Evolutionary conservation across 768 basidiomycete species (phyloP).

Genomic region (Cytidiella melzeri): DNA sequence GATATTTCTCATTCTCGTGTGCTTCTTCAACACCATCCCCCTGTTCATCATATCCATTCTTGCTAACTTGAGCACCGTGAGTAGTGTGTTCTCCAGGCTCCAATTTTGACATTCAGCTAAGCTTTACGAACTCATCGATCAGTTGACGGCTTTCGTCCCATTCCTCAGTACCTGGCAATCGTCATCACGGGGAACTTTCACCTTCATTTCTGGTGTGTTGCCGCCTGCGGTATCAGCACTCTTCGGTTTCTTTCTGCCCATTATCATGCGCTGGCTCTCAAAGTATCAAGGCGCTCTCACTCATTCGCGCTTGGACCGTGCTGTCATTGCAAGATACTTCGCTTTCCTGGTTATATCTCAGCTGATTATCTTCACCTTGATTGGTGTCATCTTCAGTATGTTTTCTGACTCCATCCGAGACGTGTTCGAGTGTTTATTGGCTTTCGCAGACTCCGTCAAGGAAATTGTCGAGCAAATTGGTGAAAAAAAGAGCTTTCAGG

Average conservation of each 20-base stretch:
- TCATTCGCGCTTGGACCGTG: constrained; percentile 78
- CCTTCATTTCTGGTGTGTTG: constrained; percentile 85
- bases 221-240: constrained; percentile 84
- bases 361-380: constrained; percentile 87
- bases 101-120: background rate
- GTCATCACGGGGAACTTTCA: constrained; percentile 61
- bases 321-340: constrained; percentile 89
- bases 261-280: constrained; percentile 81
- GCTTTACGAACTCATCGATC: constrained; percentile 12
- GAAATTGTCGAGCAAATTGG: constrained; percentile 44
- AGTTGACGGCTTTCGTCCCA: constrained; percentile 62
- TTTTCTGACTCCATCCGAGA: constrained; percentile 12
- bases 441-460: constrained; percentile 25
- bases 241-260: constrained; percentile 88
- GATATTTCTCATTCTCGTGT: constrained; percentile 66
- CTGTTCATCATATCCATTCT: constrained; percentile 84
- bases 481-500: constrained; percentile 36
- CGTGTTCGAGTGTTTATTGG: background rate
- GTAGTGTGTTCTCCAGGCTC: constrained; percentile 21
- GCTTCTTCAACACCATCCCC: constrained; percentile 94
- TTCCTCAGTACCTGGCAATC: constrained; percentile 73
- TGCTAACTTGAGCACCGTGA: constrained; percentile 81
- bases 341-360: constrained; percentile 92
- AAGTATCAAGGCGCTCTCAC: constrained; percentile 67
- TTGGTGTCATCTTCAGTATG: constrained; percentile 84